Evolutionary conservation across 1,139 yeast genomes (phyloP), one percentile per base, ranked within the genome.

Genomic region (Candida glucosophila): DNA sequence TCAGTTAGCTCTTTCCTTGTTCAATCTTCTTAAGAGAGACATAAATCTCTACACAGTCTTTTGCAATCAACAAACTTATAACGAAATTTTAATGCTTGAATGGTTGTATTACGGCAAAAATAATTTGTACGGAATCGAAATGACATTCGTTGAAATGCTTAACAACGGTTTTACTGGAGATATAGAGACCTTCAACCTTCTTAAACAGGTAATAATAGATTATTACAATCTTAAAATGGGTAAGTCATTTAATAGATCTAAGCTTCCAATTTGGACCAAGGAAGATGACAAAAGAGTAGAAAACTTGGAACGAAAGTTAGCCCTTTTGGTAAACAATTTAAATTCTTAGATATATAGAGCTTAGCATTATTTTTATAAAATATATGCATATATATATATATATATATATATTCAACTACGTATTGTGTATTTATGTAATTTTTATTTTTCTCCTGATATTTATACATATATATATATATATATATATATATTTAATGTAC

Each of bases 151-250:
- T 21, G 69, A 63, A 36, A 64, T 64, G 71, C 37, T 45, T 20
- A 58, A 59, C 31, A 57, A 58, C 33, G 71, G 71, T 13, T 61
- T 58, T 31, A 30, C 36, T 11, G 70, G 70, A 2, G 59, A 64
- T 31, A 18, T 47, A 10, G 33, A 35, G 11, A 64, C 71, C 1
- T 57, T 54, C 29, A 50, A 55, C 26, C 54, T 58, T 15, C 32
- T 64, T 22, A 58, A 53, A 31, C 52, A 52, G 29, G 55, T 63
- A 5, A 44, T 63, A 16, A 27, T 51, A 14, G 65, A 62, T 26
- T 61, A 62, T 31, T 47, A 58, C 31, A 39, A 44, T 12, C 39
- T 62, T 32, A 54, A 54, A 30, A 46, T 47, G 47, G 63, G 61
- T 7, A 49, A 49, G 25, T 29, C 33, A 6, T 22, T 26, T 14